These are phyloP conservation scores for Fusarium guadeloupense DNA, from an alignment of 2,329 filamentous ascomycete species.

Conservation along the genomic window DNA sequence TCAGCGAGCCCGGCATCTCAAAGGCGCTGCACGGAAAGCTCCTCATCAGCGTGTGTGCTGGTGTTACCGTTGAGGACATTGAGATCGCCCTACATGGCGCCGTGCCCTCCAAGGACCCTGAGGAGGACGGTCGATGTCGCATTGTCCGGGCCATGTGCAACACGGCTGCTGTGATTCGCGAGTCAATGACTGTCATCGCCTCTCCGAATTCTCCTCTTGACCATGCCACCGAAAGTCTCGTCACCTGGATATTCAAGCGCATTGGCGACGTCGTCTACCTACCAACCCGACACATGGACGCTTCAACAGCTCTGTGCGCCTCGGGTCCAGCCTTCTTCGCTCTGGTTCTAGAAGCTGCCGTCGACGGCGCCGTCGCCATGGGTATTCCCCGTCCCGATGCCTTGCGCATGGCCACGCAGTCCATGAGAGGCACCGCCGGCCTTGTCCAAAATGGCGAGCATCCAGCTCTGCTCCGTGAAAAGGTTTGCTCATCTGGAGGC, in stretches of 20 bases:
- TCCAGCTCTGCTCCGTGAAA: conserved; percentile 77
- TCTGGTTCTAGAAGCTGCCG: conserved; percentile 77
- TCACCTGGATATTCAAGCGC: conserved; percentile 80
- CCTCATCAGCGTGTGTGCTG: conserved; percentile 82
- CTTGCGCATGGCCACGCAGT: conserved; percentile 80
- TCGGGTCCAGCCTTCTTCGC: conserved; percentile 81
- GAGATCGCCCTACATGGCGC: conserved; percentile 69
- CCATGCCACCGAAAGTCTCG: conserved; percentile 61
- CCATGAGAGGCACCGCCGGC: conserved; percentile 77
- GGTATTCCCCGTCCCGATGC: conserved; percentile 78
- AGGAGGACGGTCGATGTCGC: conserved; percentile 62
- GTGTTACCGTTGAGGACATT: conserved; percentile 76
- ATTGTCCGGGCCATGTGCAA: conserved; percentile 87
- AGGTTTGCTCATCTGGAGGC: conserved; percentile 80
- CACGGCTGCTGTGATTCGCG: conserved; percentile 79
- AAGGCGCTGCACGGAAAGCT: conserved; percentile 81
- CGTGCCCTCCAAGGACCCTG: conserved; percentile 57
- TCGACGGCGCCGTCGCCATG: conserved; percentile 82
- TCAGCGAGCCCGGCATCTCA: conserved; percentile 73
- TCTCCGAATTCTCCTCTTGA: conserved; percentile 67
- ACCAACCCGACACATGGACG: conserved; percentile 75
- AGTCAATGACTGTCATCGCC: conserved; percentile 85
- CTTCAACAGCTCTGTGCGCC: conserved; percentile 76
- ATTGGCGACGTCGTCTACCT: conserved; percentile 77
- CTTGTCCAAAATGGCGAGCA: conserved; percentile 77